These are phyloP conservation scores for Elsinoe fawcettii DNA, from an alignment of 2,329 filamentous ascomycete species.

Conservation along the genomic window DNA sequence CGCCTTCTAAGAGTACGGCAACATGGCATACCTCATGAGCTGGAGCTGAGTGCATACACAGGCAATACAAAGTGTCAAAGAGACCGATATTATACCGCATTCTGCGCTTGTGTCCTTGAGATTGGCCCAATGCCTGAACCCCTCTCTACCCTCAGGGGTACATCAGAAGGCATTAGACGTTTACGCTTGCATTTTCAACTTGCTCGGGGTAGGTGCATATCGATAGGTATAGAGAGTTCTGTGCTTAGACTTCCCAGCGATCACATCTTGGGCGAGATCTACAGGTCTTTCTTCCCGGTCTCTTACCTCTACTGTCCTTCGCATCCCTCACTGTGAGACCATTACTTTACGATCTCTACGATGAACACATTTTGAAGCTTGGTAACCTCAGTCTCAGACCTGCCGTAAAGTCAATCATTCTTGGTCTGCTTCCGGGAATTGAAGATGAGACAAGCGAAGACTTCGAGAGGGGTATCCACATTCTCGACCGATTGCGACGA, in stretches of 20 bases:
- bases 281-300: slow-evolving; percentile 78
- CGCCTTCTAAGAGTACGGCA: slow-evolving; percentile 69
- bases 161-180: slow-evolving; percentile 96
- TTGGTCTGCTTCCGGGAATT: slow-evolving; percentile 81
- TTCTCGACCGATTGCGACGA: slow-evolving; percentile 69
- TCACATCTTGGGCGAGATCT: slow-evolving; percentile 63
- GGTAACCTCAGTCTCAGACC: slow-evolving; percentile 67
- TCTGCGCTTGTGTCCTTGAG: slow-evolving; percentile 80
- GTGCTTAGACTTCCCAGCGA: slow-evolving; percentile 16
- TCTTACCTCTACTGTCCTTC: slow-evolving; percentile 84
- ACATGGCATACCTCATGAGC: not conserved
- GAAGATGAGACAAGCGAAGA: slow-evolving; percentile 97
- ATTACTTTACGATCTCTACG: slow-evolving; percentile 74
- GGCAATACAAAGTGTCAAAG: slow-evolving; percentile 67
- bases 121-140: slow-evolving; percentile 89
- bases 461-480: slow-evolving; percentile 76
- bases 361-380: slow-evolving; percentile 68
- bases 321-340: slow-evolving; percentile 86
- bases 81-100: slow-evolving; percentile 66
- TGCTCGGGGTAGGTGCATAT: slow-evolving; percentile 57
- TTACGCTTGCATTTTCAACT: slow-evolving; percentile 79
- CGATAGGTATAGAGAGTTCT: not conserved
- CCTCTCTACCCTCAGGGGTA: slow-evolving; percentile 85
- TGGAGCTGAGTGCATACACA: slow-evolving; percentile 31
- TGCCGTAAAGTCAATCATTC: slow-evolving; percentile 79